Conservation (phyloP, 2,329 filamentous ascomycete species). For the Alternaria arborescens region DNA sequence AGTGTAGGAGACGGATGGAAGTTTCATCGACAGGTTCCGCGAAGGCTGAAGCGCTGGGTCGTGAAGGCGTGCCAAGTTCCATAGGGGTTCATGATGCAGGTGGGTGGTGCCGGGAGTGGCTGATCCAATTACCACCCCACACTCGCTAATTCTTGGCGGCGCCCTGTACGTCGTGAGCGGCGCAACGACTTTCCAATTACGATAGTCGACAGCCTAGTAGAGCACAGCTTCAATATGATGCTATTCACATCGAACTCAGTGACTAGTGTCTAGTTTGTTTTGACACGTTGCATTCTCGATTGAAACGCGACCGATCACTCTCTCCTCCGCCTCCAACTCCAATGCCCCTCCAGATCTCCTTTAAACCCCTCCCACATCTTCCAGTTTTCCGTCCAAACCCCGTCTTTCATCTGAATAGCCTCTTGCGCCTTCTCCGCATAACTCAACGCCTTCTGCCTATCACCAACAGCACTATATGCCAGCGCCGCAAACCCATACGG, state of each 20-base stretch:
- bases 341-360: conserved; percentile 3
- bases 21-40: conserved; percentile 10
- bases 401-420: conserved; percentile 50
- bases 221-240: too few relatives aligned
- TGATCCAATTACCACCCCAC: not conserved
- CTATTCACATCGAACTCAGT: too few relatives aligned
- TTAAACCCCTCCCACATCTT: conserved; percentile 45
- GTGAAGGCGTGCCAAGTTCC: not conserved
- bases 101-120: not conserved
- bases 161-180: too few relatives aligned
- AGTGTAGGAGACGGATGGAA: conserved; percentile 36
- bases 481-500: conserved; percentile 54
- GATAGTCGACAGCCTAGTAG: too few relatives aligned
- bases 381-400: conserved; percentile 41
- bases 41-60: not conserved
- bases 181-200: too few relatives aligned
- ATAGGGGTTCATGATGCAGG: not conserved
- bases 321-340: conserved; percentile 16
- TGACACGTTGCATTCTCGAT: too few relatives aligned
- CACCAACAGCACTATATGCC: conserved; percentile 49
- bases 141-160: not conserved
- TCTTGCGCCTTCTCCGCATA: conserved; percentile 50
- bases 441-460: conserved; percentile 31
- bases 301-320: too few relatives aligned
- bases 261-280: too few relatives aligned